Conservation (phyloP, 768 basidiomycete genomes). For the Macrolepiota albuminosa region DNA sequence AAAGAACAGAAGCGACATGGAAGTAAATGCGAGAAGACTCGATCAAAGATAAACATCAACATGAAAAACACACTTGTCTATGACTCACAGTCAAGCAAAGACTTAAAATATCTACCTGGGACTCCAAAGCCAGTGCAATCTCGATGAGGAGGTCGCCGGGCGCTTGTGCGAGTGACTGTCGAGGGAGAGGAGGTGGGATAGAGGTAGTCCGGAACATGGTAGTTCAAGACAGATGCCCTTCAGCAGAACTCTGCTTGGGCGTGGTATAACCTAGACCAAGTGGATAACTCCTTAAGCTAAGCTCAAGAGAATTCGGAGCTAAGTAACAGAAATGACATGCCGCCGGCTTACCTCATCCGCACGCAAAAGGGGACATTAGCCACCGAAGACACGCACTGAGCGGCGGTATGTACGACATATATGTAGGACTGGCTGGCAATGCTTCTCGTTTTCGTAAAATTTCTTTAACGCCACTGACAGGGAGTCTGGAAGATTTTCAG, state of each 20-base stretch:
- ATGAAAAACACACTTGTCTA: background rate
- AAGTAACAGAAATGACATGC: background rate
- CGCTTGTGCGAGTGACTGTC: constrained; percentile 6
- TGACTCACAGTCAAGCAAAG: constrained; percentile 55
- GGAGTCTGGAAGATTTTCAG: background rate
- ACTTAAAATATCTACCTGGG: constrained; percentile 50
- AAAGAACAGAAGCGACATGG: constrained; percentile 53
- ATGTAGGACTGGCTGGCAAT: background rate
- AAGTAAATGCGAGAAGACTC: constrained; percentile 55
- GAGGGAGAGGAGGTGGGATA: background rate
- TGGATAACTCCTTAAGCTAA: background rate
- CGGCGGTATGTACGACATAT: background rate
- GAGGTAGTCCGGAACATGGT: constrained; percentile 11
- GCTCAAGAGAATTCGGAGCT: background rate
- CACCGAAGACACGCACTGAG: background rate
- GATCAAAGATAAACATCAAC: background rate
- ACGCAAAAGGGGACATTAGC: background rate
- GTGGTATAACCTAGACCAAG: background rate
- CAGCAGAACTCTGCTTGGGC: background rate
- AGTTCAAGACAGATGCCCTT: background rate
- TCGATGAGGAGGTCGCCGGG: constrained; percentile 68
- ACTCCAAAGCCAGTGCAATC: constrained; percentile 50
- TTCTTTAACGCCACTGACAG: background rate
- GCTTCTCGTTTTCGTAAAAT: background rate
- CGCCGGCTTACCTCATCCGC: background rate